Evolutionary conservation across 768 basidiomycete genomes (phyloP), one percentile per base, ranked within the genome.

Genomic region (Leccinum sublutescens): DNA sequence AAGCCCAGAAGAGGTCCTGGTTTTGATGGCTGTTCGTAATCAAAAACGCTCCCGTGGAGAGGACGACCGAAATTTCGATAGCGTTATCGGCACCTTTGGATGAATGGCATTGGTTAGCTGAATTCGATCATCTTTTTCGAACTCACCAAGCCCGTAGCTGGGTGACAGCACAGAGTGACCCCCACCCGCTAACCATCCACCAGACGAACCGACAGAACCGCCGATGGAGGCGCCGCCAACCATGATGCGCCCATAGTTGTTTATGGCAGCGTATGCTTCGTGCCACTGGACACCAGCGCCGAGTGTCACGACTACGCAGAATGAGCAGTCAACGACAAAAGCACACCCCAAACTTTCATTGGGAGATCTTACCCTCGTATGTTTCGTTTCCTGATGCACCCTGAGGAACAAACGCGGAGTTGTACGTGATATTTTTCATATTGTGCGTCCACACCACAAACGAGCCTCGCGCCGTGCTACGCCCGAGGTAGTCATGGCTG

Each of bases 1-100:
- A 64, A 0, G 83, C 83, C 79, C 80, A 85, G 67, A 82, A 85
- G 5, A 85, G 74, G 54, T 84, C 81, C 11, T 71, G 19, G 62
- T 83, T 74, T 38, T 75, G 71, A 64, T 76, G 69, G 0, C 63
- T 58, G 62, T 83, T 84, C 21, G 71, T 74, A 10, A 62, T 72
- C 52, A 80, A 60, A 45, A 75, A 64, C 4, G 74, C 59, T 5
- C 82, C 83, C 2, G 74, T 70, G 3, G 83, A 72, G 11, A 75
- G 78, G 2, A 84, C 43, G 19, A 81, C 63, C 0, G 69, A 74
- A 50, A 82, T 78, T 56, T 85, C 73, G 2, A 84, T 57, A n/a
- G 76, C 77, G 43, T 81, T 80, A 66, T 82, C 82, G 14, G 78
- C 80, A 55, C 80, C 81, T 80, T 55, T 9, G 21, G 33, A 4